Evolutionary conservation across 164 flowering plant genomes (phyloP).

Genomic region (Piper betle): DNA sequence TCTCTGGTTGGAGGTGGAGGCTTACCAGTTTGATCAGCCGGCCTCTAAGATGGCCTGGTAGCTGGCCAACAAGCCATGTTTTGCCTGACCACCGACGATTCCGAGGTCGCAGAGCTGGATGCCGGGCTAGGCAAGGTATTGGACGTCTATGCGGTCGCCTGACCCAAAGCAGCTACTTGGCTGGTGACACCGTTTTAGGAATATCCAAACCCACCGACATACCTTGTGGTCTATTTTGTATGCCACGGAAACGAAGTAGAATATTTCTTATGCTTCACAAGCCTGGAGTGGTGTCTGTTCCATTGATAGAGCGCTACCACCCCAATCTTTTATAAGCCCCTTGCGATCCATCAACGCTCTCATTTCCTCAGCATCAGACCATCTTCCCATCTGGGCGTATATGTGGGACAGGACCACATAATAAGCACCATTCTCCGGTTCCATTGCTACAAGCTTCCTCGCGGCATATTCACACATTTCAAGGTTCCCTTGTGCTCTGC

Average conservation of each 20-base stretch:
- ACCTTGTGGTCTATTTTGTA: not conserved
- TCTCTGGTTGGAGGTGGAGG: constrained; percentile 54
- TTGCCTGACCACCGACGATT: constrained; percentile 26
- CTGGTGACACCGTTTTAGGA: constrained; percentile 23
- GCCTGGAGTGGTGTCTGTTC: not conserved
- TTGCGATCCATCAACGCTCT: constrained; percentile 36
- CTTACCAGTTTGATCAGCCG: constrained; percentile 40
- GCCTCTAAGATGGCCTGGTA: constrained; percentile 29
- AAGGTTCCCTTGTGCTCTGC: constrained; percentile 28
- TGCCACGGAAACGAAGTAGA: not conserved
- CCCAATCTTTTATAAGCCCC: constrained; percentile 30
- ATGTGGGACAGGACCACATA: constrained; percentile 34
- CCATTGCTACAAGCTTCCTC: constrained; percentile 36
- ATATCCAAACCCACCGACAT: too few species aligned
- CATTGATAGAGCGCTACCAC: constrained; percentile 15
- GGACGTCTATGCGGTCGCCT: constrained; percentile 52
- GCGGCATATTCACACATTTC: constrained; percentile 35
- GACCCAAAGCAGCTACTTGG: constrained; percentile 34
- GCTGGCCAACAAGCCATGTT: constrained; percentile 21
- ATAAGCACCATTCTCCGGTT: constrained; percentile 28
- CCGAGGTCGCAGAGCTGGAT: constrained; percentile 15
- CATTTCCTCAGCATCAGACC: constrained; percentile 26
- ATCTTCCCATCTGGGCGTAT: constrained; percentile 39
- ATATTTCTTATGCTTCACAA: not conserved
- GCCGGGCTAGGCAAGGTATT: constrained; percentile 43